Evolutionary conservation across 805 yeast species (phyloP).

Genomic region (Myxozyma udenii): DNA sequence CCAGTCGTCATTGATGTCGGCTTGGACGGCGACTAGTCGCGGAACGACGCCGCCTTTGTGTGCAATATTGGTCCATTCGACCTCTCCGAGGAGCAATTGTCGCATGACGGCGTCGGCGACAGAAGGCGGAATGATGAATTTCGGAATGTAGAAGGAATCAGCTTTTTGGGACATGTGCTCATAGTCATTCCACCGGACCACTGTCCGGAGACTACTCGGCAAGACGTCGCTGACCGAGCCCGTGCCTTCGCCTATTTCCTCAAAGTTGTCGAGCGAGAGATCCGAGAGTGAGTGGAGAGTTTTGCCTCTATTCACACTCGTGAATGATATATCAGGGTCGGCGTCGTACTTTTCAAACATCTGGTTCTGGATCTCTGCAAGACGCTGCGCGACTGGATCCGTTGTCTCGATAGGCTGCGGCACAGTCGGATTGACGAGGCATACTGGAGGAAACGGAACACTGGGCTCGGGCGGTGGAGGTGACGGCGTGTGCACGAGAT

Average conservation of each 20-base stretch:
- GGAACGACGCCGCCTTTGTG: constrained; percentile 29
- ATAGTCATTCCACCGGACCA: constrained; percentile 1
- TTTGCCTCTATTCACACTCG: background rate
- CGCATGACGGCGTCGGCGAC: constrained; percentile 12
- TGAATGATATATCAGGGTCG: background rate
- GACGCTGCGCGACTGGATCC: too few relatives aligned
- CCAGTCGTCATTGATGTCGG: constrained; percentile 19
- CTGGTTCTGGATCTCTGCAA: constrained; percentile 1
- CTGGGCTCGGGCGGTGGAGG: constrained; percentile 3
- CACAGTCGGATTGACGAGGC: background rate
- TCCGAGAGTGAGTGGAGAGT: background rate
- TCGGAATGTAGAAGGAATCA: constrained; percentile 13
- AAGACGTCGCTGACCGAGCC: background rate
- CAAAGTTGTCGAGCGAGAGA: background rate
- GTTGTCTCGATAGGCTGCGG: background rate
- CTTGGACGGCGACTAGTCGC: constrained; percentile 28
- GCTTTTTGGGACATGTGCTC: constrained; percentile 1
- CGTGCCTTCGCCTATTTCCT: background rate
- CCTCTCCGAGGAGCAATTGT: constrained; percentile 10
- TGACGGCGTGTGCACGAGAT: constrained; percentile 3
- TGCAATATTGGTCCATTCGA: constrained; percentile 17
- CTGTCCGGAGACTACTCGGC: background rate
- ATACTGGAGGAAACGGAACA: background rate
- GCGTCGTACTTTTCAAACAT: background rate
- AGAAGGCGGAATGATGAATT: constrained; percentile 8